Evolutionary conservation across 805 yeast genomes (phyloP).

Genomic region (Sungouiozyma intestinalis): DNA sequence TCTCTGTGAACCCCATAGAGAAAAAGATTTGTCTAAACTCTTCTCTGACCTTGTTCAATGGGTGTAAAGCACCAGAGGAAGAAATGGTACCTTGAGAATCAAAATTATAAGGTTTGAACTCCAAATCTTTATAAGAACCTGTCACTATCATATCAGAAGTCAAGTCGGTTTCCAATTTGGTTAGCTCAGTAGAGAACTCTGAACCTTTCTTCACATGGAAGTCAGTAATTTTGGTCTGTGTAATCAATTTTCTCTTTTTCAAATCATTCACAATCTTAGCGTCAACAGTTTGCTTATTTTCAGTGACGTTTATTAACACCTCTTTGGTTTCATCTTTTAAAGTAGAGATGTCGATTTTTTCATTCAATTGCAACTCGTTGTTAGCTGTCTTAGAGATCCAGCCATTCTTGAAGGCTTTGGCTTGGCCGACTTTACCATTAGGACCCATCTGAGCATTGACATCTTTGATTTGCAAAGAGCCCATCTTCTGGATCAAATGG

Average conservation of each 20-base stretch:
- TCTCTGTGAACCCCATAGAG: conserved; percentile 95
- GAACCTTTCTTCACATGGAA: conserved; percentile 71
- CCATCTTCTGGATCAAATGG: conserved; percentile 63
- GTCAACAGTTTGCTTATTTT: conserved; percentile 27
- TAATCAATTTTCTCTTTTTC: conserved; percentile 84
- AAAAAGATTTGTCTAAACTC: conserved; percentile 97
- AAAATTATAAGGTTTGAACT: conserved; percentile 93
- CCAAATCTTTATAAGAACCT: conserved; percentile 71
- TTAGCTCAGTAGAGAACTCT: conserved; percentile 72
- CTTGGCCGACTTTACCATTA: conserved; percentile 88
- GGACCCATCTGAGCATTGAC: conserved; percentile 63
- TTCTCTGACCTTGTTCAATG: conserved; percentile 91
- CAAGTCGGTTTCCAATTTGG: conserved; percentile 81
- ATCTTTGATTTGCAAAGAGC: conserved; percentile 71
- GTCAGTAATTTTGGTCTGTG: conserved; percentile 61
- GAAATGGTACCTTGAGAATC: conserved; percentile 88
- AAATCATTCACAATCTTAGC: conserved; percentile 68
- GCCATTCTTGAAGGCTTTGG: conserved; percentile 93
- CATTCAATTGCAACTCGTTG: conserved; percentile 47
- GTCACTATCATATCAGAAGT: conserved; percentile 84
- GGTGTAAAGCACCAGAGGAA: conserved; percentile 88
- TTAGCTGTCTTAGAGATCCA: conserved; percentile 91
- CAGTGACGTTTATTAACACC: conserved; percentile 44
- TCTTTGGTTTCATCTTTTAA: conserved; percentile 52
- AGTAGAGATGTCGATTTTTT: conserved; percentile 32